These are phyloP conservation scores for Passiflora organensis DNA, from an alignment of 345 rosid genomes.

Conservation along the genomic window DNA sequence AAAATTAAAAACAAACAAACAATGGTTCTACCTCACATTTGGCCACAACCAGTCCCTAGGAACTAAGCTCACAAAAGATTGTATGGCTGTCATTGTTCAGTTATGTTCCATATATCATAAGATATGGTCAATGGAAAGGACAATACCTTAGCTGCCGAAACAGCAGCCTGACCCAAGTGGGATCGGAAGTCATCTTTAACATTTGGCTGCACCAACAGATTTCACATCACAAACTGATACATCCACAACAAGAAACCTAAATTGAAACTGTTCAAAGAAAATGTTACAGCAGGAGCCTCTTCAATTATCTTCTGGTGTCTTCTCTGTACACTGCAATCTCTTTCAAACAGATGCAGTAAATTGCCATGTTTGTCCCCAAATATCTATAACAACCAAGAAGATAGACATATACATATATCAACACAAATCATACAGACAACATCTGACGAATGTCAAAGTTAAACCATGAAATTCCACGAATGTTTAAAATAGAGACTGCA, in stretches of 20 bases:
- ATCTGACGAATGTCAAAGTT: neutral
- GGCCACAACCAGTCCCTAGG: too few relatives aligned
- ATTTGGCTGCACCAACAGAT: conserved; percentile 67
- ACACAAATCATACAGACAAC: conserved; percentile 7
- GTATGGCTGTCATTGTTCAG: too few relatives aligned
- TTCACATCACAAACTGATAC: conserved; percentile 23
- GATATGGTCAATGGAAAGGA: too few relatives aligned
- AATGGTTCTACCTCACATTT: too few relatives aligned
- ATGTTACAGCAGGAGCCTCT: conserved; percentile 97
- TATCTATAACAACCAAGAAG: conserved; percentile 36
- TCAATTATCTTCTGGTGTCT: conserved; percentile 97
- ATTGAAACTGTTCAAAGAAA: conserved; percentile 19
- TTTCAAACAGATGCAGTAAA: conserved; percentile 71
- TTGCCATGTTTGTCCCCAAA: conserved; percentile 88
- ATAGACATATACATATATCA: neutral
- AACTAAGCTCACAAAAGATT: too few relatives aligned
- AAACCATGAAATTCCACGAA: neutral
- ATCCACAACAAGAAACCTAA: conserved; percentile 19
- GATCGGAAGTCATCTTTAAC: conserved; percentile 54
- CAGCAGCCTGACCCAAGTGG: conserved; percentile 80
- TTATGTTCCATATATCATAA: too few relatives aligned
- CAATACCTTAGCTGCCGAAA: conserved; percentile 84
- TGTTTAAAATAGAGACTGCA: neutral
- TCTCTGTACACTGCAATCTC: conserved; percentile 96
- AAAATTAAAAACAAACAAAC: too few relatives aligned